Base-by-base conservation (phyloP, 768 basidiomycete species). In the Hypsizygus marmoreus region DNA sequence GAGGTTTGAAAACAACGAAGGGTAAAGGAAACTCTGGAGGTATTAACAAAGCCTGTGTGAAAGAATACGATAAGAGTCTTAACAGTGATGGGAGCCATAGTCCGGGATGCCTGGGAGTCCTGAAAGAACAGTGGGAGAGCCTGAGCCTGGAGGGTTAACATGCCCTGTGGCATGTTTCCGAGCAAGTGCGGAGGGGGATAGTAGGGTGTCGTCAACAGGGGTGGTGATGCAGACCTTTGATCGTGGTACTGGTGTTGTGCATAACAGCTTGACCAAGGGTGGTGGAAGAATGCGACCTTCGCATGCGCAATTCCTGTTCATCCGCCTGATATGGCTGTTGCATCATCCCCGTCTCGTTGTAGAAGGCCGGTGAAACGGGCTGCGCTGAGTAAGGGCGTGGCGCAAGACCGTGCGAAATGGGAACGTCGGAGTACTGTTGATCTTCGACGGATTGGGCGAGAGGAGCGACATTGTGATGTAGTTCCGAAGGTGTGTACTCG, bases 191-290 rank as follows among this genome's bases (percentile, higher is more conserved):
- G 43, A 13, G 54, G 54, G 4, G 61, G 59, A 36, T 60, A 57
- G 39, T 65, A 65, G 3, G 63, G 58, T 6, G 60, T 61, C 10
- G 59, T 62, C 32, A 66, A 46, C 20, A 64, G 56, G 4, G 63
- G 63, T 8, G 59, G 59, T 13, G 62, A 62, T 17, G 54, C 54
- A 11, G 55, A 53, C 20, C 36, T 24, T 31, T 51, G 48, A 16
- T 45, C 20, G n/a, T 50, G 51, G n/a, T 54, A 47, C 20, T 49
- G 52, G 13, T 44, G 51, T 11, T 34, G 48, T 12, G 22, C 17
- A 16, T 46, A 20, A 5, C 34, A 16, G 23, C 37, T 31, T 37
- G 49, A 28, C 28, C 38, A 11, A 45, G 35, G 40, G 22, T 51
- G 37, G 45, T 37, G 13, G 47, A 41, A 6, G 53, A 42, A 24